Conservation (phyloP, 2,329 filamentous ascomycete genomes). For the Paracamarosporium sp. region DNA sequence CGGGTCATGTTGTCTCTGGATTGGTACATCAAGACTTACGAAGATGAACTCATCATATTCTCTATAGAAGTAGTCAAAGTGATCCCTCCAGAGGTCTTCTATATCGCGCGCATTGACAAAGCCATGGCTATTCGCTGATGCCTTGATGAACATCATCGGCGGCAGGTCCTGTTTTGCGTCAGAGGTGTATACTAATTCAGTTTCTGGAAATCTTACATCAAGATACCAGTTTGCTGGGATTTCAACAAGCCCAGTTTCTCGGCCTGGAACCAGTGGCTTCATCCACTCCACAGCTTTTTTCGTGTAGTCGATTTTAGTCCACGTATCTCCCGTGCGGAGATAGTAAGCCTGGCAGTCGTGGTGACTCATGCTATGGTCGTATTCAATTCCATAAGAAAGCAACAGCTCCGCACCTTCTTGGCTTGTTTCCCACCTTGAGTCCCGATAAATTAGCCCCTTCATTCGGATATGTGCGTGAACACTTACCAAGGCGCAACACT, state of each 20-base stretch:
- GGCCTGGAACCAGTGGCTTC: conserved; percentile 67
- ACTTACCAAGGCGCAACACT: conserved; percentile 71
- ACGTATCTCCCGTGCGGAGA: conserved; percentile 67
- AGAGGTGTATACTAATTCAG: conserved; percentile 48
- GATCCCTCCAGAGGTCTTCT: conserved; percentile 70
- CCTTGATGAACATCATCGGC: conserved; percentile 77
- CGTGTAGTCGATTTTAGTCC: conserved; percentile 72
- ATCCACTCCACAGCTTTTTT: conserved; percentile 70
- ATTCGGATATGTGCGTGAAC: background rate
- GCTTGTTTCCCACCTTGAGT: conserved; percentile 70
- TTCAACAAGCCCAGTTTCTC: conserved; percentile 69
- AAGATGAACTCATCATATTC: conserved; percentile 81
- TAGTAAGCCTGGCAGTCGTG: conserved; percentile 71
- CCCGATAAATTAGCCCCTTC: background rate
- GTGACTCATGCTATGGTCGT: conserved; percentile 72
- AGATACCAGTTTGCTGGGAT: conserved; percentile 72
- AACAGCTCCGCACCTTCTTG: conserved; percentile 71
- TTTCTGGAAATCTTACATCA: conserved; percentile 54
- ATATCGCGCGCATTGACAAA: conserved; percentile 64
- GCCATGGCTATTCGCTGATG: conserved; percentile 69
- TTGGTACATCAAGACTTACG: conserved; percentile 6
- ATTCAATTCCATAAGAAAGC: conserved; percentile 71
- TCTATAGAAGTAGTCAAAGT: conserved; percentile 77
- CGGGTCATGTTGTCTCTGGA: background rate
- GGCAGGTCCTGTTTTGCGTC: conserved; percentile 47